Evolutionary conservation across 768 basidiomycete species (phyloP).

Genomic region (Trametes cingulata): DNA sequence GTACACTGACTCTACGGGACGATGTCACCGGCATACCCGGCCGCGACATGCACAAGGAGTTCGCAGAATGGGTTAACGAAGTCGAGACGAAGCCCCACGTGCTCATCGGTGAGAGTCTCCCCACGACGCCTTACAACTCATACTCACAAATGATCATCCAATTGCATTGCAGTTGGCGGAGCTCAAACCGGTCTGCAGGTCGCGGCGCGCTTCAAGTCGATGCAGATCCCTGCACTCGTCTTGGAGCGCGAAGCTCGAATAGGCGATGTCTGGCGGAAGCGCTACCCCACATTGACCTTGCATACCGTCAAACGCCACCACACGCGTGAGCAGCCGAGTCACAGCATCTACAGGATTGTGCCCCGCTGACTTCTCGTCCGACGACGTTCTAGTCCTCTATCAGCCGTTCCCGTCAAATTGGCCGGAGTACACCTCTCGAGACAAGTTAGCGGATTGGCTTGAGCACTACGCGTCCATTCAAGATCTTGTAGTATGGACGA

Average conservation of each 20-base stretch:
- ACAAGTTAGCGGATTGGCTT: slow-evolving; percentile 47
- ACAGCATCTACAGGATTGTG: too few relatives aligned
- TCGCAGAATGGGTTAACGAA: slow-evolving; percentile 34
- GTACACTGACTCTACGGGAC: slow-evolving; percentile 1
- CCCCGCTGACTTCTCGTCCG: too few relatives aligned
- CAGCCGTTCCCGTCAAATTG: slow-evolving; percentile 40
- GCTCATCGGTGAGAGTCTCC: slow-evolving; percentile 38
- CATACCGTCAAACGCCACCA: slow-evolving; percentile 38
- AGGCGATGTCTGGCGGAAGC: slow-evolving; percentile 45
- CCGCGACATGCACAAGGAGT: slow-evolving; percentile 31
- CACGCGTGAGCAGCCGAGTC: slow-evolving; percentile 8
- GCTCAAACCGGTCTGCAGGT: slow-evolving; percentile 46
- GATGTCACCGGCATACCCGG: slow-evolving; percentile 2
- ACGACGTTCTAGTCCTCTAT: slow-evolving; percentile 47
- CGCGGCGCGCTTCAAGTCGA: slow-evolving; percentile 44
- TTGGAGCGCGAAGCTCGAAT: slow-evolving; percentile 38
- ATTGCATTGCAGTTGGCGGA: slow-evolving; percentile 39
- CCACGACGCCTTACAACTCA: not conserved
- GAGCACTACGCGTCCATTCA: slow-evolving; percentile 43
- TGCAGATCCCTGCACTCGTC: slow-evolving; percentile 40
- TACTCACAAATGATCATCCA: too few relatives aligned
- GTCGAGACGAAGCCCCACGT: slow-evolving; percentile 43
- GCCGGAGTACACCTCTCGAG: slow-evolving; percentile 43
- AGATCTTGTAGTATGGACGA: slow-evolving; percentile 47
- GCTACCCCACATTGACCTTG: slow-evolving; percentile 44